Base-by-base conservation (phyloP, 805 yeast genomes). In the Saccharomycopsis fermentans region DNA sequence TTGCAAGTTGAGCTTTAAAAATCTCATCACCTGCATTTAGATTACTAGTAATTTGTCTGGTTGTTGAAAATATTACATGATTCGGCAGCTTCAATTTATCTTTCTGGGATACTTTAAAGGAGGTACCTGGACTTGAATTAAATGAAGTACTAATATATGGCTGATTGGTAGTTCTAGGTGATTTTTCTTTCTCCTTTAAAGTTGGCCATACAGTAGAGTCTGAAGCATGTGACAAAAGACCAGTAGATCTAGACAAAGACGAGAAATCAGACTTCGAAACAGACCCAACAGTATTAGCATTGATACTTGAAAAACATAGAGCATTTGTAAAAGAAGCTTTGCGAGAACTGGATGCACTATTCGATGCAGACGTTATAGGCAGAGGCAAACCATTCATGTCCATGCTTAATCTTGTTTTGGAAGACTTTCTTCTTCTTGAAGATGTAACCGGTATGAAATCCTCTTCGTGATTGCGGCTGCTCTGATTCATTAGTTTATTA, bases 401-500 rank as follows among this genome's bases (percentile, higher is more conserved):
- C 58, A 58, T 16, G 14, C 50, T 43, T 16, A 43, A 16, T 43
- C 50, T 43, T 34, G 36, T 24, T 34, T 65, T 59, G 1, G 74
- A 68, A 1, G 71, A 66, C 32, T 67, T 64, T 60, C 73, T 67
- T 24, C 70, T 65, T 55, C 71, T 68, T 48, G 68, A 67, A 27
- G 64, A 71, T 19, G 64, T 58, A 11, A 73, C 77, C 9, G 70
- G 65, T 39, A 68, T 68, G 12, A 65, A 71, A 24, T 68, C 70
- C 6, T 69, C 70, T 16, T 62, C 67, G 9, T 12, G 32, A 4
- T 48, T 39, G 3, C 70, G 50, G n/a, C 14, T 43, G 9, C 11
- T 6, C 50, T 24, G 27, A 21, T 9, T 43, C 16, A 24, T 12
- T 1, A n/a, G 24, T 21, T n/a, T n/a, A 11, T 43, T 26, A 4